Base-by-base conservation (phyloP, 2,329 filamentous ascomycete species). In the Ceratocystis destructans region DNA sequence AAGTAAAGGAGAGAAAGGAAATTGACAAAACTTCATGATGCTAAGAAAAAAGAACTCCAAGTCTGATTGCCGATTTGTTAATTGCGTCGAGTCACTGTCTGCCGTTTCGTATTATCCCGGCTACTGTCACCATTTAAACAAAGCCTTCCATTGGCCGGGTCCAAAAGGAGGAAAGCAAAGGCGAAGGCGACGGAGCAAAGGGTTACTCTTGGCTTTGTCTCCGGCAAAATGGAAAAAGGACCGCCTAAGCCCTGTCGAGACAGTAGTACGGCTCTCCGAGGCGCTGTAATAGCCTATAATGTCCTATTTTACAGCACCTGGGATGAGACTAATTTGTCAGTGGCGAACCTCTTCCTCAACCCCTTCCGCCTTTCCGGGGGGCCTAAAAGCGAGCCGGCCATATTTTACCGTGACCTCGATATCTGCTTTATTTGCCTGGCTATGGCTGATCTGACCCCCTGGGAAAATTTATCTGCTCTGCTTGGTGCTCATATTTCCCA, bases 181-280 rank as follows among this genome's bases (percentile, higher is more conserved):
- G n/a, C 20, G 28, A 25, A 55, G 25, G 25, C 50, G 50, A 25
- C 50, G 50, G 50, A 55, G 50, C 20, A 55, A 55, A 55, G 50
- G 50, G 20, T 28, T 20, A 22, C 28, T 15, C 46, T 25, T 1
- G n/a, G 15, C 28, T 31, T 48, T 31, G 28, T 45, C 61, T 48
- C 61, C 61, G 61, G 41, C 5, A 48, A 63, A 63, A 63, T n/a
- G 61, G 41, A 63, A 28, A 22, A 22, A 48, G 6, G 46, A 6
- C 20, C 20, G 17, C 20, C 17, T 22, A 4, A 48, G 46, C n/a
- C 37, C 12, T 41, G 37, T 41, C 10, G 3, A 41, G 37, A 41
- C 37, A 41, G 37, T 41, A 41, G 37, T 41, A 41, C 37, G 12
- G 37, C 37, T 41, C 37, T 41, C 37, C 37, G 37, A 41, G 37